phyloP scores from a whole-genome alignment of 1,284 basidiomycete genomes.

The Cryptococcus hybrid region DNA sequence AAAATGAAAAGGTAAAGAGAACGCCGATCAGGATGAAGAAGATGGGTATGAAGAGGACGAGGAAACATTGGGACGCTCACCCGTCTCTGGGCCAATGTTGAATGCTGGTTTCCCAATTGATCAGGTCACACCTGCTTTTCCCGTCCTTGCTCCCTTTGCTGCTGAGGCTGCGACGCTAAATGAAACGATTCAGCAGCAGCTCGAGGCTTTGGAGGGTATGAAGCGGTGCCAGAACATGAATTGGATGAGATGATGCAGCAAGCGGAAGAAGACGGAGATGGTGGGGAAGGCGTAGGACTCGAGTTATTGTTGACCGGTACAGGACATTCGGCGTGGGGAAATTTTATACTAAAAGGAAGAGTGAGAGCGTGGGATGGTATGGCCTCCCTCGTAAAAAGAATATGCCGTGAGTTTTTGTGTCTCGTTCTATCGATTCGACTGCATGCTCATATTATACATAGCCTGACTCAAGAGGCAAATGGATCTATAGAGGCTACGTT shows the following conservation, averaged over 20 bases:
- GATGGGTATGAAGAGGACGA: neutral
- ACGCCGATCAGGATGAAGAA: conserved; percentile 8
- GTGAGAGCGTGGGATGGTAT: conserved; percentile 56
- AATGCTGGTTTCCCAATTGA: conserved; percentile 47
- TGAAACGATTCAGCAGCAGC: conserved; percentile 38
- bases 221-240: conserved; percentile 35
- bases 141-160: conserved; percentile 33
- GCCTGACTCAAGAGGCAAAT: conserved; percentile 54
- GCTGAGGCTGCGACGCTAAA: conserved; percentile 38
- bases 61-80: conserved; percentile 1
- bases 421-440: neutral
- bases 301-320: conserved; percentile 53
- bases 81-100: conserved; percentile 35
- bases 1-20: conserved; percentile 15
- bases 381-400: conserved; percentile 54
- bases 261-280: conserved; percentile 13
- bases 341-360: conserved; percentile 53
- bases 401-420: conserved; percentile 46
- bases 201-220: conserved; percentile 40
- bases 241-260: conserved; percentile 23
- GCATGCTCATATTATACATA: conserved; percentile 10
- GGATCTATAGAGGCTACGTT: conserved; percentile 55
- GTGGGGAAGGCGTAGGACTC: conserved; percentile 36
- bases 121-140: conserved; percentile 20
- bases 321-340: conserved; percentile 56